Conservation (phyloP, 78 protist genomes). For the Tieghemostelium lacteum region DNA sequence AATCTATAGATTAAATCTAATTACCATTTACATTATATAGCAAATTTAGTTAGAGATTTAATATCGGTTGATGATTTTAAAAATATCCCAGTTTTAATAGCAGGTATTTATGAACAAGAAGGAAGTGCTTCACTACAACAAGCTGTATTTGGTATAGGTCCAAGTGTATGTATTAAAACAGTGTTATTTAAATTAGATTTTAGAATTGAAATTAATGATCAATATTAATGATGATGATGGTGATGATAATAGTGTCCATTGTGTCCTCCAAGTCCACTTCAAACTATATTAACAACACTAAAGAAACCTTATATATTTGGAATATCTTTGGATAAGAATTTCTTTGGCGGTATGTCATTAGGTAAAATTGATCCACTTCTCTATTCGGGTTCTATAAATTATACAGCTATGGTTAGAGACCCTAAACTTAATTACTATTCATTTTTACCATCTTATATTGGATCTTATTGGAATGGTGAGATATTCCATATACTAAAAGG, state of each 20-base stretch:
- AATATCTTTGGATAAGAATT: conserved; percentile 59
- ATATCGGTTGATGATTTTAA: conserved; percentile 73
- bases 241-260: conserved; percentile 26
- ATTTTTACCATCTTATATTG: conserved; percentile 10
- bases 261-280: conserved; percentile 57
- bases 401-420: conserved; percentile 53
- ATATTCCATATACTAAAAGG: not conserved
- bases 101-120: conserved; percentile 65
- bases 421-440: conserved; percentile 26
- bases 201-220: too few species aligned
- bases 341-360: conserved; percentile 67
- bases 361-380: conserved; percentile 56
- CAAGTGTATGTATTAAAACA: conserved; percentile 32
- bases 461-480: conserved; percentile 37
- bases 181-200: too few species aligned
- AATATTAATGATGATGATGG: not conserved
- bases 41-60: conserved; percentile 27
- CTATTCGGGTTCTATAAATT: conserved; percentile 18
- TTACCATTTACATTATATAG: not conserved
- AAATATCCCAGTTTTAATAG: conserved; percentile 38
- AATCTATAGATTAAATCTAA: not conserved
- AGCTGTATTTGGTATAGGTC: conserved; percentile 74
- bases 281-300: conserved; percentile 31
- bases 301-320: conserved; percentile 74
- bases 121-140: not conserved